phyloP scores from a whole-genome alignment of 192 early-diverging fungal genomes.

The Entophlyctis luteolus region DNA sequence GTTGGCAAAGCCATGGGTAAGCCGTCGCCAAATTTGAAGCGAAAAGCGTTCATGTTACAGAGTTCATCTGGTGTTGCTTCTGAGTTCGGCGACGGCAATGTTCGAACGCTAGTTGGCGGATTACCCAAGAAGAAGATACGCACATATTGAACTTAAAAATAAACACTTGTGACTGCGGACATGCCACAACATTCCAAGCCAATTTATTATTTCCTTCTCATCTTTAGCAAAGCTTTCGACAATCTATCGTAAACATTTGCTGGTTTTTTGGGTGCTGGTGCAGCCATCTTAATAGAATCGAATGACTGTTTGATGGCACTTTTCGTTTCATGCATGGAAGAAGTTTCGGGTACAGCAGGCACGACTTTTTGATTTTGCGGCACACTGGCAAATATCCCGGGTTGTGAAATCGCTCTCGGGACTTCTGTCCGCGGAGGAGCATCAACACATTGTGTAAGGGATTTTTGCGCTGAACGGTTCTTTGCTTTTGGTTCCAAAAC shows the following conservation, averaged over 20 bases:
- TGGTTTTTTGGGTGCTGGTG: slow-evolving; percentile 8
- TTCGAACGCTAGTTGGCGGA: slow-evolving; percentile 18
- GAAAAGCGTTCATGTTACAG: slow-evolving; percentile 29
- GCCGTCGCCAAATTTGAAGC: slow-evolving; percentile 25
- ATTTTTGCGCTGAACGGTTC: neutral
- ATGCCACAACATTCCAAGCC: no score
- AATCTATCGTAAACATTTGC: neutral
- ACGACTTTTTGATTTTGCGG: neutral
- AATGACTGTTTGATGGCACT: neutral
- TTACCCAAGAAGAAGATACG: slow-evolving; percentile 18
- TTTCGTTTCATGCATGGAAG: neutral
- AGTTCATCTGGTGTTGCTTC: slow-evolving; percentile 19
- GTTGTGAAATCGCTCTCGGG: neutral
- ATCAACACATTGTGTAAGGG: neutral
- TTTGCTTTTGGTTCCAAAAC: neutral
- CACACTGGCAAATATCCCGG: no score
- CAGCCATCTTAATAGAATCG: neutral
- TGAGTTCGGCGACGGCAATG: slow-evolving; percentile 43
- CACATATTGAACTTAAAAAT: no score
- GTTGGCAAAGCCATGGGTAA: slow-evolving; percentile 16
- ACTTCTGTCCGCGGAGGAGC: neutral
- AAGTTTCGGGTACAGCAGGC: neutral
- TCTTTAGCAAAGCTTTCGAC: neutral
- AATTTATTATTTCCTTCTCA: slow-evolving; percentile 5
- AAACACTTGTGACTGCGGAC: neutral